These are phyloP conservation scores for Fusarium euwallaceae DNA, from an alignment of 2,329 filamentous ascomycete genomes.

Conservation along the genomic window DNA sequence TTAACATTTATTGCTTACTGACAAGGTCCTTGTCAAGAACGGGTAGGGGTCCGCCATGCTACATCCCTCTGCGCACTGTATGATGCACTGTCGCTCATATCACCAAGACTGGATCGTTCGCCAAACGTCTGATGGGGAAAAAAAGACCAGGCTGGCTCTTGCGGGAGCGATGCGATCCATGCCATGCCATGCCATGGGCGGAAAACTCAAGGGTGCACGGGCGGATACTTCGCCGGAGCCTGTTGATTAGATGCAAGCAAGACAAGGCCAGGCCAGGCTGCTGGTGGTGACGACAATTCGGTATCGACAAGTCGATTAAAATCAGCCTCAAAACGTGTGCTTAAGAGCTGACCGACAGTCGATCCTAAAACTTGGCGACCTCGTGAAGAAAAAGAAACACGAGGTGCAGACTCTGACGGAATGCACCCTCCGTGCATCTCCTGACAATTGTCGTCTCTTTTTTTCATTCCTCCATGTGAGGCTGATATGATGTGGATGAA, in stretches of 20 bases:
- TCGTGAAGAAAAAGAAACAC: slow-evolving; percentile 25
- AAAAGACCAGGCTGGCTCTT: slow-evolving; percentile 32
- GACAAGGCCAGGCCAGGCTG: neutral
- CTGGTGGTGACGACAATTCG: slow-evolving; percentile 4
- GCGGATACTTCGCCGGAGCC: slow-evolving; percentile 22
- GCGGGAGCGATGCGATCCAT: slow-evolving; percentile 31
- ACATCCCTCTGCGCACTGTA: neutral
- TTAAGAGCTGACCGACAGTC: slow-evolving; percentile 30
- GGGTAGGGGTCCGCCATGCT: slow-evolving; percentile 20
- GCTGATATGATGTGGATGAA: slow-evolving; percentile 39
- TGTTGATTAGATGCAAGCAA: neutral
- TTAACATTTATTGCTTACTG: slow-evolving; percentile 5
- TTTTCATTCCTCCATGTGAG: slow-evolving; percentile 33
- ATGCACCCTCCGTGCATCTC: slow-evolving; percentile 39
- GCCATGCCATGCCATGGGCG: neutral
- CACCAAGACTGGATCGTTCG: slow-evolving; percentile 14
- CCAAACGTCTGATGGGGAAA: slow-evolving; percentile 27
- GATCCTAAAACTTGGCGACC: slow-evolving; percentile 26
- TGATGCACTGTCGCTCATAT: slow-evolving; percentile 13
- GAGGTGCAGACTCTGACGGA: slow-evolving; percentile 33
- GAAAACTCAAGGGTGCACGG: slow-evolving; percentile 33
- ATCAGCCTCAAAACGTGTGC: slow-evolving; percentile 28
- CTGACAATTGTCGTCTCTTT: slow-evolving; percentile 26
- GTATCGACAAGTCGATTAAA: slow-evolving; percentile 1
- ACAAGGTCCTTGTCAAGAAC: slow-evolving; percentile 19